Percentiles rank a stretch among this genome's conserved stretches.
These are phyloP conservation scores for Solanum pinnatisectum DNA, from an alignment of 257 asterid species.

Conservation along the genomic window DNA sequence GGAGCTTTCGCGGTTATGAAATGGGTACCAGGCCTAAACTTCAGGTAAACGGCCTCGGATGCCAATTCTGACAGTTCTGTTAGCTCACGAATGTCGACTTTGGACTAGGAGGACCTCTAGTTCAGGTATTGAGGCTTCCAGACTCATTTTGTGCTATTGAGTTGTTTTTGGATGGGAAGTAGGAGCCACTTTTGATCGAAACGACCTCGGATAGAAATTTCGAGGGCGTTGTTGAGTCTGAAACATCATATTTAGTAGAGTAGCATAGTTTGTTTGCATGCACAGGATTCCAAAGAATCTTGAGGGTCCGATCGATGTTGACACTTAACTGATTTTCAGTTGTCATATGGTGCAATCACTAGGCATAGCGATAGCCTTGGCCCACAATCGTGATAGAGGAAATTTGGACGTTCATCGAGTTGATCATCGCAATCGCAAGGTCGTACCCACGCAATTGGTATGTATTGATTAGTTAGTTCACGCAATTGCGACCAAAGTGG, in stretches of 20 bases:
- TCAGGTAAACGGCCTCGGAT: neutral
- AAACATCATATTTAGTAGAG: neutral
- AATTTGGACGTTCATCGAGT: neutral
- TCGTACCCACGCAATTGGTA: neutral
- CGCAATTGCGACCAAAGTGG: neutral
- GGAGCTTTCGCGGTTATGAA: neutral
- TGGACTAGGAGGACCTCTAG: neutral
- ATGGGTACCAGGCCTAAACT: neutral
- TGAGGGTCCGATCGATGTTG: neutral
- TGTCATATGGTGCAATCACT: neutral
- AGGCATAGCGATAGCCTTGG: neutral
- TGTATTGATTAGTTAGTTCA: neutral
- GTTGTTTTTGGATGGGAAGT: neutral
- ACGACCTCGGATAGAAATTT: neutral
- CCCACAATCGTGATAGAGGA: neutral
- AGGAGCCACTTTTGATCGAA: neutral
- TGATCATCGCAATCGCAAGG: neutral
- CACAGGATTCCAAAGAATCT: neutral
- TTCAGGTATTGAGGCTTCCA: neutral
- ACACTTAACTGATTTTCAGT: neutral
- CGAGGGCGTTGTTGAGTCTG: neutral
- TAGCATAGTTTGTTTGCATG: neutral
- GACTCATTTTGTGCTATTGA: neutral
- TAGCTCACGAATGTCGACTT: neutral
- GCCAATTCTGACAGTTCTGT: neutral